phyloP scores from a whole-genome alignment of 768 basidiomycete genomes.

The Antrodiella citrinella region DNA sequence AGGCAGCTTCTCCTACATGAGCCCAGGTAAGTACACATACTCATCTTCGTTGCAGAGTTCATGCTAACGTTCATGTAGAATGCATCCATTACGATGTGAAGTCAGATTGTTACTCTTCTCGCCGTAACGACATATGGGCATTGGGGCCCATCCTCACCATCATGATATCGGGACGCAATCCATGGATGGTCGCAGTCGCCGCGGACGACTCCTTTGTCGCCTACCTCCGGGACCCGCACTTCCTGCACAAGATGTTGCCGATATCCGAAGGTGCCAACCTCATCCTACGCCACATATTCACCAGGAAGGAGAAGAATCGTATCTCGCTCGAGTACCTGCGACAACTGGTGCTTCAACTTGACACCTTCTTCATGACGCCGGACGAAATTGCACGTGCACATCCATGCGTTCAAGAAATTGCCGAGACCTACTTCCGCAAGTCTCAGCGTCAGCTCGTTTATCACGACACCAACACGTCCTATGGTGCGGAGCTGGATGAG shows the following conservation, averaged over 20 bases:
- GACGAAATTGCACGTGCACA: constrained; percentile 6
- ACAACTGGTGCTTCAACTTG: constrained; percentile 41
- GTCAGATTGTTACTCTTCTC: constrained; percentile 8
- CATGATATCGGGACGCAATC: constrained; percentile 87
- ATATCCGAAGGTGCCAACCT: constrained; percentile 22
- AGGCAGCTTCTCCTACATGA: constrained; percentile 19
- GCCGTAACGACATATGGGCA: constrained; percentile 19
- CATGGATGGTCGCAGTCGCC: constrained; percentile 80
- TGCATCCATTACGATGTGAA: constrained; percentile 12
- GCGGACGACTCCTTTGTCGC: constrained; percentile 82
- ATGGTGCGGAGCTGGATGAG: neutral
- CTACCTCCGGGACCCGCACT: constrained; percentile 66
- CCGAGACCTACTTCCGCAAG: neutral
- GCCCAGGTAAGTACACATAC: constrained; percentile 16
- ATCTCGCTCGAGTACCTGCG: constrained; percentile 36
- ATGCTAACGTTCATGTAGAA: constrained; percentile 10
- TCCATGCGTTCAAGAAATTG: constrained; percentile 6
- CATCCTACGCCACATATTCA: constrained; percentile 23
- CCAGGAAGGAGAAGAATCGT: constrained; percentile 17
- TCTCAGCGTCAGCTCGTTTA: constrained; percentile 3
- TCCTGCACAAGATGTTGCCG: constrained; percentile 47
- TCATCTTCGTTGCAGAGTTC: neutral
- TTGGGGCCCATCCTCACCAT: constrained; percentile 45
- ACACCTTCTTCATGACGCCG: constrained; percentile 39
- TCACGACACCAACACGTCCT: constrained; percentile 5